Percentiles rank a stretch among this genome's conserved stretches.
Evolutionary conservation across 1,284 basidiomycete genomes (phyloP).

Genomic region (Pholiota adiposa): DNA sequence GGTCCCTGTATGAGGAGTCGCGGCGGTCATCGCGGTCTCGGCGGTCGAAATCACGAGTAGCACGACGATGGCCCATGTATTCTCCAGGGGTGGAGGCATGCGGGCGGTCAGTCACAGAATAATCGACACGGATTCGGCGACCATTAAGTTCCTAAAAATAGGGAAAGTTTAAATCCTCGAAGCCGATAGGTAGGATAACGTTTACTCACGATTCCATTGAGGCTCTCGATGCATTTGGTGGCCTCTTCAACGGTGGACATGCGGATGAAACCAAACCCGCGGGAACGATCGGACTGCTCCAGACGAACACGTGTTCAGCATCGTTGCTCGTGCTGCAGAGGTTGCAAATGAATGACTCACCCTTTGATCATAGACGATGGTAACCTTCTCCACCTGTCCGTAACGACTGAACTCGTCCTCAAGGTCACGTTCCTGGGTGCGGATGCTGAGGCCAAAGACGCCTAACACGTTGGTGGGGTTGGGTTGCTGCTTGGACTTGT

Average conservation of each 20-base stretch:
- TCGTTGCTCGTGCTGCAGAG: slow-evolving; percentile 16
- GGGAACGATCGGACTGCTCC: slow-evolving; percentile 87
- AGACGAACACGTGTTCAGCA: slow-evolving; percentile 16
- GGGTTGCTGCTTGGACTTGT: slow-evolving; percentile 66
- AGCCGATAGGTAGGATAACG: not conserved
- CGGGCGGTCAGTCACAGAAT: slow-evolving; percentile 90
- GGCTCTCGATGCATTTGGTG: slow-evolving; percentile 82
- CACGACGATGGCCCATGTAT: slow-evolving; percentile 92
- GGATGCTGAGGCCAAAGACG: slow-evolving; percentile 95
- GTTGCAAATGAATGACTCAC: slow-evolving; percentile 53
- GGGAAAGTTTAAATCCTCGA: not conserved
- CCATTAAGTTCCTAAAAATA: slow-evolving; percentile 81
- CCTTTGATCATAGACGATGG: slow-evolving; percentile 98
- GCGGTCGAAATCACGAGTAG: slow-evolving; percentile 63
- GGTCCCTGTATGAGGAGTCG: slow-evolving; percentile 8
- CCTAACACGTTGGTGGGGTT: slow-evolving; percentile 91
- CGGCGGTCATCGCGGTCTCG: slow-evolving; percentile 10
- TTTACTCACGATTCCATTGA: slow-evolving; percentile 88
- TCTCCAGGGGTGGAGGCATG: slow-evolving; percentile 97
- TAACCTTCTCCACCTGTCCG: slow-evolving; percentile 93
- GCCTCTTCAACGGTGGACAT: slow-evolving; percentile 92
- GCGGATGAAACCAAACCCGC: slow-evolving; percentile 97
- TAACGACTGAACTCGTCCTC: slow-evolving; percentile 92
- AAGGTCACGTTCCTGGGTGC: slow-evolving; percentile 92
- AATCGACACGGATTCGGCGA: slow-evolving; percentile 95